Conservation (phyloP, 345 rosid species). For the Heritiera littoralis region DNA sequence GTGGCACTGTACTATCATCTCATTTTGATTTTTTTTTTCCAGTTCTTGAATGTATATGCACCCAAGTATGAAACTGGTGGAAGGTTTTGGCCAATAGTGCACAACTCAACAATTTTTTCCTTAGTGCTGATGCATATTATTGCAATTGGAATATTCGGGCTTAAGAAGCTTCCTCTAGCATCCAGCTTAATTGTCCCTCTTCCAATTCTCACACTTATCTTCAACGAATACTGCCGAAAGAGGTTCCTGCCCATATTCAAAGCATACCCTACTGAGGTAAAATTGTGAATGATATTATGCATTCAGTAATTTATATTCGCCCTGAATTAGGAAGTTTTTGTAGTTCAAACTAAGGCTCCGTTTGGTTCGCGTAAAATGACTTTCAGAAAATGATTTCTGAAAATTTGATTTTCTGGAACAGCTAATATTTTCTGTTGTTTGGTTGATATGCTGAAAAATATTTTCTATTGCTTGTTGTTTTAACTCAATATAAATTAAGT, state of each 20-base stretch:
- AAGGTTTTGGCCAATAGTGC: slow-evolving; percentile 82
- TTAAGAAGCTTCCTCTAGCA: slow-evolving; percentile 77
- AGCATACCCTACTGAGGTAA: slow-evolving; percentile 81
- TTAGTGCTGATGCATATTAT: slow-evolving; percentile 84
- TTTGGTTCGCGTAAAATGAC: too few relatives aligned
- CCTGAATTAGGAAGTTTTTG: neutral
- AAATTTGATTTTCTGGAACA: too few relatives aligned
- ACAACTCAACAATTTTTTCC: slow-evolving; percentile 67
- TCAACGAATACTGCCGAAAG: slow-evolving; percentile 69
- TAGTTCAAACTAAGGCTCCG: neutral
- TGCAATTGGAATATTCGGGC: slow-evolving; percentile 84
- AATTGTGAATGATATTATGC: neutral
- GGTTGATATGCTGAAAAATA: too few relatives aligned
- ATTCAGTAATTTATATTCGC: neutral
- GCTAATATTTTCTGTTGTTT: too few relatives aligned
- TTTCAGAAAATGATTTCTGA: too few relatives aligned
- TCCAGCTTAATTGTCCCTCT: slow-evolving; percentile 70
- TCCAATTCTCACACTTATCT: slow-evolving; percentile 70
- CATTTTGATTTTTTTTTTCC: slow-evolving; percentile 33
- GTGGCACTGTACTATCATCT: neutral
- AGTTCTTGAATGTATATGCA: slow-evolving; percentile 78
- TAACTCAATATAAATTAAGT: too few relatives aligned
- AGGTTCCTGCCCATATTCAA: slow-evolving; percentile 64
- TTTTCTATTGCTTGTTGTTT: too few relatives aligned
- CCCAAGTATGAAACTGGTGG: slow-evolving; percentile 79